Conservation (phyloP, 1,284 basidiomycete species). For the Mycena sp. region DNA sequence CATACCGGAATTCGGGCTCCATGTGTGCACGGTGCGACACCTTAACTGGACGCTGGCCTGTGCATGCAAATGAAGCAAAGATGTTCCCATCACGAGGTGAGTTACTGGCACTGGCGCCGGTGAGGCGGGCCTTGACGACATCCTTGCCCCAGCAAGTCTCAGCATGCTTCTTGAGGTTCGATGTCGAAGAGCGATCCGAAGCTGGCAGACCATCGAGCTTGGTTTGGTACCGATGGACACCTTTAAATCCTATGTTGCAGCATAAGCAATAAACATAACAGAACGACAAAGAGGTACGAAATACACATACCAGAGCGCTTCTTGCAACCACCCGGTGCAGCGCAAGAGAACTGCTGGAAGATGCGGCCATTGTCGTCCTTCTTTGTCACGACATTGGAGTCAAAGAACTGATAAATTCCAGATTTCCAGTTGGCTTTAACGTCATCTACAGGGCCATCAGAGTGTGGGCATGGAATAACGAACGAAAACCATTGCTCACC, state of each 20-base stretch:
- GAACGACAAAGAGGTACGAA: not conserved
- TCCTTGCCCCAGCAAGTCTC: too few species aligned
- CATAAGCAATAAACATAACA: not conserved
- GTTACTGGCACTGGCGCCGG: not conserved
- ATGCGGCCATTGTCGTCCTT: not conserved
- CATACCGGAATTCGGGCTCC: not conserved
- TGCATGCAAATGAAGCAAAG: not conserved
- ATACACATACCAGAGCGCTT: not conserved
- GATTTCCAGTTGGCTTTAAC: not conserved
- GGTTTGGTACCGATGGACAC: not conserved
- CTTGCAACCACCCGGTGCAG: conserved; percentile 1
- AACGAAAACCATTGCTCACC: not conserved
- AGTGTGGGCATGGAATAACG: not conserved
- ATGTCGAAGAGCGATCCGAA: not conserved
- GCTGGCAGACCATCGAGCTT: not conserved
- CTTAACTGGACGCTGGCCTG: conserved; percentile 7
- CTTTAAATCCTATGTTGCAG: not conserved
- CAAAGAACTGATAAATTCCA: conserved; percentile 2
- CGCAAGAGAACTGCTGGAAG: conserved; percentile 1
- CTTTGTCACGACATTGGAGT: not conserved
- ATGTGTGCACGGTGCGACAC: not conserved
- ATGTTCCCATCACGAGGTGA: not conserved
- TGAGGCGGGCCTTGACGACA: not conserved
- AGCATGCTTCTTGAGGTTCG: conserved; percentile 14
- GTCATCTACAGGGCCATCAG: not conserved